These are phyloP conservation scores for Neodidymelliopsis sp. DNA, from an alignment of 2,329 filamentous ascomycete species.

Conservation along the genomic window DNA sequence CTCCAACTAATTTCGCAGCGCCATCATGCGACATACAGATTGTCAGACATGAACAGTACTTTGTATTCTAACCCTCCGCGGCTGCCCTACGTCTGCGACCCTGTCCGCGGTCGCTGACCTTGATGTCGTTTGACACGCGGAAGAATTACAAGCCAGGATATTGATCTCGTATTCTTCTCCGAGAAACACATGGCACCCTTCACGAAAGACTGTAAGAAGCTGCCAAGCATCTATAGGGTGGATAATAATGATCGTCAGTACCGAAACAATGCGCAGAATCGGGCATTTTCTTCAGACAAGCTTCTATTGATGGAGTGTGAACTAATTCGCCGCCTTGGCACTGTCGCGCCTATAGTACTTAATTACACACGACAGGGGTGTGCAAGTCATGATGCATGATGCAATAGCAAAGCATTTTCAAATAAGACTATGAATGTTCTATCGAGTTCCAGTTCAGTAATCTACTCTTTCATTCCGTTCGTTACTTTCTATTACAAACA, in stretches of 20 bases:
- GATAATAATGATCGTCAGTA: background rate
- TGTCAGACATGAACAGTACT: no score
- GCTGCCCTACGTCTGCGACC: no score
- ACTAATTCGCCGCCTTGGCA: slow-evolving; percentile 1
- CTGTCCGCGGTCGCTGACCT: no score
- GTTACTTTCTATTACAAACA: background rate
- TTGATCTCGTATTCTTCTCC: background rate
- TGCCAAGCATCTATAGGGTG: background rate
- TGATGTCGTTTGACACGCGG: no score
- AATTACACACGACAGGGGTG: slow-evolving; percentile 2
- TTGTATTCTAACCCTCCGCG: no score
- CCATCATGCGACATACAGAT: no score
- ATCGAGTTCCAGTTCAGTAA: background rate
- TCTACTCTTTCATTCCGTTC: no score
- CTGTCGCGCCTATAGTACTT: slow-evolving; percentile 1
- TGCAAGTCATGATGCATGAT: slow-evolving; percentile 2
- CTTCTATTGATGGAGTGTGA: slow-evolving; percentile 1
- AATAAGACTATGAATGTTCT: background rate
- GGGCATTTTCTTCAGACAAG: background rate
- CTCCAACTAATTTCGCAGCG: no score
- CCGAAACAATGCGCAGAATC: background rate
- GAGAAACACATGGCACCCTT: background rate
- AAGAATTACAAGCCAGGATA: background rate
- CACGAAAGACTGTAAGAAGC: background rate
- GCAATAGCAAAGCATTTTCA: background rate